phyloP scores from a whole-genome alignment of 306 rosid genomes.

The Malus orientalis region DNA sequence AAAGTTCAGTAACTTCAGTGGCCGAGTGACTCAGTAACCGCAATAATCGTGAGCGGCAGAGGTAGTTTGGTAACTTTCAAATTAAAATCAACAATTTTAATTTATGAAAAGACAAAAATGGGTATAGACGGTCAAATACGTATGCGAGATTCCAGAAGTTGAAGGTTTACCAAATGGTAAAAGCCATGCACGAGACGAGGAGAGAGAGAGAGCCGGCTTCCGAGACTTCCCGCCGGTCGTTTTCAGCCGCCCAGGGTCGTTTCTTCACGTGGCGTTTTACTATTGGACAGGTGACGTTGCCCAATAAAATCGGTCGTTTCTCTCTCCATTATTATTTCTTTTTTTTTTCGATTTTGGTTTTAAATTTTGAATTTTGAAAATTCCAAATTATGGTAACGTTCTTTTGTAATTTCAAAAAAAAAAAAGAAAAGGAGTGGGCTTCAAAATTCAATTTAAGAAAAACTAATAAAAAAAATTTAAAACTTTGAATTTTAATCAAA shows the following conservation, averaged over 20 bases:
- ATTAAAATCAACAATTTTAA: background rate
- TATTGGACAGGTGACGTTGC: conserved; percentile 27
- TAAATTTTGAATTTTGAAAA: conserved; percentile 18
- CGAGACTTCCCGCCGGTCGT: conserved; percentile 15
- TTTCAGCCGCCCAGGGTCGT: conserved; percentile 30
- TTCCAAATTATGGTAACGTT: background rate
- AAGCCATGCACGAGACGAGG: background rate
- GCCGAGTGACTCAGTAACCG: background rate
- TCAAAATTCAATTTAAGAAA: background rate
- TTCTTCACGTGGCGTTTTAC: conserved; percentile 18
- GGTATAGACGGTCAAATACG: conserved; percentile 6
- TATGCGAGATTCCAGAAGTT: conserved; percentile 1
- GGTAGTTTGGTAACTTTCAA: conserved; percentile 1
- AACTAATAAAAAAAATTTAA: too few species aligned
- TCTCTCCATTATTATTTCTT: background rate
- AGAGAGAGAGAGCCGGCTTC: background rate
- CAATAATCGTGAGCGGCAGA: background rate
- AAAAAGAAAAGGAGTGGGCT: background rate
- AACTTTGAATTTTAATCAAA: too few species aligned
- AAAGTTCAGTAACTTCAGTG: background rate
- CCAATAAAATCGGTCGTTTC: background rate
- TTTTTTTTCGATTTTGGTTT: background rate
- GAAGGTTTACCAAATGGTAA: conserved; percentile 2
- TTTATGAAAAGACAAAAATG: background rate
- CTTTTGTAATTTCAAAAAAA: background rate